Percentiles rank a stretch among this genome's conserved stretches.
These are phyloP conservation scores for Blastobotrys proliferans DNA, from an alignment of 1,139 yeast genomes.

Conservation along the genomic window DNA sequence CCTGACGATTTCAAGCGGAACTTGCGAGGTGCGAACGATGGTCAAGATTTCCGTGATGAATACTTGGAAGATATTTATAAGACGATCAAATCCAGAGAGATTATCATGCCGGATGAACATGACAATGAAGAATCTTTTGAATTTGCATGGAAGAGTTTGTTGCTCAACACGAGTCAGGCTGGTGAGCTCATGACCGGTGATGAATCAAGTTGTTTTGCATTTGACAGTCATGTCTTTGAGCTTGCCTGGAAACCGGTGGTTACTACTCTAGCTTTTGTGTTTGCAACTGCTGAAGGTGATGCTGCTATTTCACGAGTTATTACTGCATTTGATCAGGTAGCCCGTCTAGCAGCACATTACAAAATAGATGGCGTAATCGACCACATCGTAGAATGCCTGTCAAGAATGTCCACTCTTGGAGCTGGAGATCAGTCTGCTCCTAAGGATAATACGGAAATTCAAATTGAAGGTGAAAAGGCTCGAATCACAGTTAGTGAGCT, in stretches of 20 bases:
- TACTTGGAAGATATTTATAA: conserved; percentile 74
- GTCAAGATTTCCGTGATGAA: conserved; percentile 67
- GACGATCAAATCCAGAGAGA: conserved; percentile 80
- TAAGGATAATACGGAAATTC: conserved; percentile 38
- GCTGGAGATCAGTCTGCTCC: conserved; percentile 40
- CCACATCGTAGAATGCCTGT: conserved; percentile 56
- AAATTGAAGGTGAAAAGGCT: conserved; percentile 42
- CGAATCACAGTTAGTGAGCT: conserved; percentile 69
- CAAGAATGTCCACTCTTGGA: conserved; percentile 50
- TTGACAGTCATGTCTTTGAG: conserved; percentile 68
- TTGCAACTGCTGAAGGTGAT: conserved; percentile 86
- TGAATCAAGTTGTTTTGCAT: conserved; percentile 31
- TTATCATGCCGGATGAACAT: conserved; percentile 97
- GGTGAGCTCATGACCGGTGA: conserved; percentile 23
- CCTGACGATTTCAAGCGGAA: conserved; percentile 76
- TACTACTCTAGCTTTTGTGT: conserved; percentile 68
- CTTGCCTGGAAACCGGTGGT: conserved; percentile 58
- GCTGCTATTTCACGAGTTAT: conserved; percentile 82
- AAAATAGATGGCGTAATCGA: conserved; percentile 57
- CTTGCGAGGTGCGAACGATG: conserved; percentile 68
- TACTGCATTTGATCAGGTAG: conserved; percentile 81
- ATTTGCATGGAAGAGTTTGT: conserved; percentile 84
- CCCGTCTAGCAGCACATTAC: conserved; percentile 68
- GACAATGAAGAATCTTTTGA: conserved; percentile 85
- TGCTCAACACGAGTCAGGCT: conserved; percentile 42